phyloP scores from a whole-genome alignment of 257 asterid genomes.

The Prunella vulgaris region DNA sequence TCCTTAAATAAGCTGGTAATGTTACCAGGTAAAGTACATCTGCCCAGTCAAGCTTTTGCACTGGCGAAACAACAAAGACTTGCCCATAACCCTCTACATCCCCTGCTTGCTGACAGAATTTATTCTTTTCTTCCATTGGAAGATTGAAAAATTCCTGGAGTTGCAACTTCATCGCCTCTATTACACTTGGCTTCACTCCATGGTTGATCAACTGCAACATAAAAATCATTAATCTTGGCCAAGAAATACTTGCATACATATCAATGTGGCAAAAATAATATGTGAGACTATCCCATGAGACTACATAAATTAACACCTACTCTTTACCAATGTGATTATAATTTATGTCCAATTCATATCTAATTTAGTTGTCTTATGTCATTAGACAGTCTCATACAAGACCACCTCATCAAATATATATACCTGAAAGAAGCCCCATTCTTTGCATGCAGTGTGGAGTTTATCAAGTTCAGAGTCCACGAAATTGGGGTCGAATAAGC shows the following conservation, averaged over 20 bases:
- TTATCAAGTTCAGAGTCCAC: conserved; percentile 40
- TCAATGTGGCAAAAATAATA: too few relatives aligned
- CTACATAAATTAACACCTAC: too few relatives aligned
- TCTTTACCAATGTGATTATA: too few relatives aligned
- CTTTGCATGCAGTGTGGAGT: conserved; percentile 40
- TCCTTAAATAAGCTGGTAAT: conserved; percentile 35
- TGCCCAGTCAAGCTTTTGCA: conserved; percentile 66
- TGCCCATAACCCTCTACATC: conserved; percentile 59
- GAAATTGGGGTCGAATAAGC: conserved; percentile 1
- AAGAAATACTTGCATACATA: too few relatives aligned
- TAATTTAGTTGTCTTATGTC: too few relatives aligned
- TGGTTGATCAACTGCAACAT: conserved; percentile 46
- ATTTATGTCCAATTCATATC: too few relatives aligned
- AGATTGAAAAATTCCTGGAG: conserved; percentile 42
- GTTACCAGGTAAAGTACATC: conserved; percentile 36
- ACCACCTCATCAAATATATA: too few relatives aligned
- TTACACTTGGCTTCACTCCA: conserved; percentile 29
- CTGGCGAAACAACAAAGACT: conserved; percentile 49
- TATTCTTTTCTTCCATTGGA: conserved; percentile 52
- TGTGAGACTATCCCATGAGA: too few relatives aligned
- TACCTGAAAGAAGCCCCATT: conserved; percentile 72
- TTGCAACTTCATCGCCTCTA: conserved; percentile 36
- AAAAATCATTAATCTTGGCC: too few relatives aligned
- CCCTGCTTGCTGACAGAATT: conserved; percentile 22
- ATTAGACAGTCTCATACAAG: too few relatives aligned